Evolutionary conservation across 2,329 filamentous ascomycete genomes (phyloP).

Genomic region (Helotiales sp.): DNA sequence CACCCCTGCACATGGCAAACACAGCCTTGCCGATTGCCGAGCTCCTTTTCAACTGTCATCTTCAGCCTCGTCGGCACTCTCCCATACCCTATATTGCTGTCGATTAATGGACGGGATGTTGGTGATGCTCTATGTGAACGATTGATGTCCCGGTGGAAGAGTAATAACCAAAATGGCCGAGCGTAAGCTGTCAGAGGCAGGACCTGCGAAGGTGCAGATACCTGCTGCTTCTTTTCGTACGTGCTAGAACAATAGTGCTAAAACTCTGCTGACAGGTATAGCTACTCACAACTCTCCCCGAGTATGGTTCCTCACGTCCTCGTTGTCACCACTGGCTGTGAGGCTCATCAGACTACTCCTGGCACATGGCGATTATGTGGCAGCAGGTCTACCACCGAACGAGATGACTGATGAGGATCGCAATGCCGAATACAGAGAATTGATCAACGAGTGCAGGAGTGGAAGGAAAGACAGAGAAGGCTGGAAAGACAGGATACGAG

Average conservation of each 20-base stretch:
- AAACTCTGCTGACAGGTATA: conserved; percentile 19
- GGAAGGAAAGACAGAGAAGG: conserved; percentile 65
- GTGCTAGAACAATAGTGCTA: background rate
- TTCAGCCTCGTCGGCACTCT: conserved; percentile 11
- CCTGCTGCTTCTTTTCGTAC: conserved; percentile 33
- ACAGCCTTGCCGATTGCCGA: conserved; percentile 14
- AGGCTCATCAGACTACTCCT: conserved; percentile 79
- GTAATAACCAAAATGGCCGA: conserved; percentile 41
- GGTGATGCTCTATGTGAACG: background rate
- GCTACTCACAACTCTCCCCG: conserved; percentile 72
- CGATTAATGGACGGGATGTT: background rate
- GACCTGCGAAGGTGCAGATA: conserved; percentile 34
- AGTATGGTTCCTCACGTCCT: conserved; percentile 90
- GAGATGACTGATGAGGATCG: conserved; percentile 78
- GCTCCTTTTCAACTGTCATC: background rate
- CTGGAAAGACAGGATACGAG: conserved; percentile 76
- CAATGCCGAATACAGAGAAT: conserved; percentile 76
- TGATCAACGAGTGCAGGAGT: conserved; percentile 70
- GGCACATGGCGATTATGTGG: conserved; percentile 87
- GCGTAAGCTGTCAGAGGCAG: conserved; percentile 46
- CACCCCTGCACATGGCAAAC: background rate
- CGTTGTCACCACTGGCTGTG: conserved; percentile 81
- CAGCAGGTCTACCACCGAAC: conserved; percentile 75
- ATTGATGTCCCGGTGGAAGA: conserved; percentile 2
- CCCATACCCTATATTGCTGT: conserved; percentile 3